Base-by-base conservation (phyloP, 768 basidiomycete species). In the Mycena rebaudengoi region DNA sequence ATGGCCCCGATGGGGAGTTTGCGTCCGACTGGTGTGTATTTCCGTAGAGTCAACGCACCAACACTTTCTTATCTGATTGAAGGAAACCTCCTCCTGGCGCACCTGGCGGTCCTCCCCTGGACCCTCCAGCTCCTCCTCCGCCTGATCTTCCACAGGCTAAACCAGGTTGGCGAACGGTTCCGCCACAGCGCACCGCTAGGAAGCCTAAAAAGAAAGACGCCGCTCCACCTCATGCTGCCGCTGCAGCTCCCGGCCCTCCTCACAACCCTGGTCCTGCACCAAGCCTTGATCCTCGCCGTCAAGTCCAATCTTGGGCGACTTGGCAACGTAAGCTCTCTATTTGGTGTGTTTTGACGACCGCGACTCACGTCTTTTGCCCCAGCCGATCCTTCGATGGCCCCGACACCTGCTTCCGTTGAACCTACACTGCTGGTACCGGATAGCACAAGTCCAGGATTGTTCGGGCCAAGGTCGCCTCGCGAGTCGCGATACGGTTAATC, bases 1-100 rank as follows among this genome's bases (percentile, higher is more conserved):
- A 93, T 67, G 89, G 89, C 6, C 88, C 92, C n/a, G 92, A 92
- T 58, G 94, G 94, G 51, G 90, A 93, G 74, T 95, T 91, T 70
- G 90, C 94, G 70, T 85, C 89, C 8, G 88, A 91, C n/a, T 95
- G 94, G 93, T 88, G 14, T 51, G 23, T 18, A n/a, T 57, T 7
- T 21, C 14, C 3, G 21, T 35, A 7, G 7, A 32, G 58, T 40
- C 23, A 8, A 32, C n/a, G n/a, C n/a, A n/a, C n/a, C n/a, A n/a
- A n/a, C n/a, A 57, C 30, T n/a, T 48, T n/a, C 51, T 45, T 37
- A 23, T 18, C 41, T 51, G 25, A 8, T n/a, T 21, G 20, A 37
- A 83, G 82, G 84, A 80, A 78, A 77, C 86, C 85, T n/a, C 80
- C 80, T 33, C 78, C 77, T 30, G 77, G 77, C 25, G 75, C 78